A percentile compares a stretch with the other conserved stretches of the same genome.
These are phyloP conservation scores for Diaporthe sp. DNA, from an alignment of 2,329 filamentous ascomycete genomes.

Conservation along the genomic window DNA sequence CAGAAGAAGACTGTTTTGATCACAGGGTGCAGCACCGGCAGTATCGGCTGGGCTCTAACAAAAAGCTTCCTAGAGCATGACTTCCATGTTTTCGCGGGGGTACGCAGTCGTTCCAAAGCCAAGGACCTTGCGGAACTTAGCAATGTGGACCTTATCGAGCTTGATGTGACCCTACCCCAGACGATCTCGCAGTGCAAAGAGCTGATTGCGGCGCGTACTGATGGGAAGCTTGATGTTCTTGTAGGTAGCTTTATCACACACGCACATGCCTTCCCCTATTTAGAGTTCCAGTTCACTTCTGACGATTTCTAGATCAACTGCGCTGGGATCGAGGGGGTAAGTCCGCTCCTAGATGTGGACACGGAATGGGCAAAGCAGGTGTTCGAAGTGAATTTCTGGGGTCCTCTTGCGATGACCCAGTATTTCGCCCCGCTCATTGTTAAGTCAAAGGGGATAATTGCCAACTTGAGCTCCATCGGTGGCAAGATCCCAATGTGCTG, in stretches of 20 bases:
- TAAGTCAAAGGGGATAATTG: slow-evolving; percentile 21
- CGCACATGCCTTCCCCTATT: too few relatives aligned
- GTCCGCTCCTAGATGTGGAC: slow-evolving; percentile 29
- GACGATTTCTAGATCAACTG: neutral
- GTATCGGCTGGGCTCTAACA: slow-evolving; percentile 48
- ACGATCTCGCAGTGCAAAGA: neutral
- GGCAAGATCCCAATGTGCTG: slow-evolving; percentile 22
- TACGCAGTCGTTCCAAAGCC: neutral
- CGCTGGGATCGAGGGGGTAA: slow-evolving; percentile 18
- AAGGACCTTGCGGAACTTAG: slow-evolving; percentile 8
- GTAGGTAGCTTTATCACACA: neutral
- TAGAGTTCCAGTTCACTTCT: neutral
- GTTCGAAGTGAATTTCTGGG: slow-evolving; percentile 33
- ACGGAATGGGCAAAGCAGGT: slow-evolving; percentile 26
- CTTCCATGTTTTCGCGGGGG: slow-evolving; percentile 26
- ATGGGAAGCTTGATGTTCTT: neutral
- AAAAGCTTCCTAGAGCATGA: slow-evolving; percentile 11
- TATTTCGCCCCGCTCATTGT: slow-evolving; percentile 26
- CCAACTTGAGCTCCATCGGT: slow-evolving; percentile 30
- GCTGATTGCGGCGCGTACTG: neutral
- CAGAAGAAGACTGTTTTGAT: slow-evolving; percentile 45
- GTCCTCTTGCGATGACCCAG: slow-evolving; percentile 15
- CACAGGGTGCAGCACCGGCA: slow-evolving; percentile 51
- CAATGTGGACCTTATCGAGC: slow-evolving; percentile 1
- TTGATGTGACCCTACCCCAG: neutral